These are phyloP conservation scores for Echria macrotheca DNA, from an alignment of 495 filamentous ascomycete species.

Conservation along the genomic window DNA sequence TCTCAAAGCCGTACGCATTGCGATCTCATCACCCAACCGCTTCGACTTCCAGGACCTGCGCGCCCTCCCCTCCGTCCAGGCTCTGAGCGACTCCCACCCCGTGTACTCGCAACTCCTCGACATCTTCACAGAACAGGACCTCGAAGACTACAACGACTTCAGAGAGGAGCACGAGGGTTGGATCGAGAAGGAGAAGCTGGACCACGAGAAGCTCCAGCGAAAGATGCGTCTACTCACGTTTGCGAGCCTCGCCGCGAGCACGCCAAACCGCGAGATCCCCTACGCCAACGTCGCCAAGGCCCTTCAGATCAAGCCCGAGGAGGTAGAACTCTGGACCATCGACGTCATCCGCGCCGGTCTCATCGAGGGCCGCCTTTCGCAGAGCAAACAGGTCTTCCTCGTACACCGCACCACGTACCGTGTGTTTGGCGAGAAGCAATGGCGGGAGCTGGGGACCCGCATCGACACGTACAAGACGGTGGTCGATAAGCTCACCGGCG, in stretches of 20 bases:
- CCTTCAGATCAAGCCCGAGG: constrained; percentile 70
- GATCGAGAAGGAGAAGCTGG: constrained; percentile 63
- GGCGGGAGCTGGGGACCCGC: constrained; percentile 83
- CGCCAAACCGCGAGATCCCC: constrained; percentile 73
- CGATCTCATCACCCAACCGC: constrained; percentile 67
- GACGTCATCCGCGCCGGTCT: constrained; percentile 93
- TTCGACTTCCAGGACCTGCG: constrained; percentile 95
- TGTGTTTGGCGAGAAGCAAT: constrained; percentile 96
- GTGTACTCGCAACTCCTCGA: constrained; percentile 85
- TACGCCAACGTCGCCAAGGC: constrained; percentile 77
- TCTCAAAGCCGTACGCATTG: constrained; percentile 75
- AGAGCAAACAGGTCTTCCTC: constrained; percentile 85
- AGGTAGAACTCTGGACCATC: constrained; percentile 97
- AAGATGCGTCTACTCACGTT: constrained; percentile 97
- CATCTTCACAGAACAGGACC: constrained; percentile 85
- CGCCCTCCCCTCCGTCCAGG: constrained; percentile 76
- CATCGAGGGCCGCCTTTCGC: constrained; percentile 89
- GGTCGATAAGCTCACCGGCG: constrained; percentile 64
- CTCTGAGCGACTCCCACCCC: constrained; percentile 74
- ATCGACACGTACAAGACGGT: constrained; percentile 85
- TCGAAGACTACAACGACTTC: constrained; percentile 95
- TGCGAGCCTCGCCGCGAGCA: constrained; percentile 77
- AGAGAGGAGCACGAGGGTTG: constrained; percentile 75
- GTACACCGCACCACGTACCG: constrained; percentile 92
- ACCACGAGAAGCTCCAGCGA: constrained; percentile 58